Evolutionary conservation across 305 asterid genomes (phyloP).

Genomic region (Rubia occidens): DNA sequence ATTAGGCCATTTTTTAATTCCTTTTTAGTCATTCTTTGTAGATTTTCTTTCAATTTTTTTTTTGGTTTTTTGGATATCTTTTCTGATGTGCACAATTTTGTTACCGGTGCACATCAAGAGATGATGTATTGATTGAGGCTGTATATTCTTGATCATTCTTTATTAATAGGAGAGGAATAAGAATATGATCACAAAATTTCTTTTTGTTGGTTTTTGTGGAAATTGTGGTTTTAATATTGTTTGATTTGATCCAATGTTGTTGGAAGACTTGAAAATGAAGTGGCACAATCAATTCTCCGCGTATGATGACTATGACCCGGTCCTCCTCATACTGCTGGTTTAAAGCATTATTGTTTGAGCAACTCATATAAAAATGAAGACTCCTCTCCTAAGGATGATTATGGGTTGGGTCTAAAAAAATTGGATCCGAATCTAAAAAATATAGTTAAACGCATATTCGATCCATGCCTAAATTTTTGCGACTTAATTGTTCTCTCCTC

Average conservation of each 20-base stretch:
- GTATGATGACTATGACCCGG: constrained; percentile 14
- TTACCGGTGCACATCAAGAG: constrained; percentile 16
- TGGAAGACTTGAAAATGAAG: constrained; percentile 8
- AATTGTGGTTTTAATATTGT: background rate
- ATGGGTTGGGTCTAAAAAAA: too few relatives aligned
- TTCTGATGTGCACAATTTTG: constrained; percentile 22
- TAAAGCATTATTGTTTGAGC: background rate
- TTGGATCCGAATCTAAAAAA: too few relatives aligned
- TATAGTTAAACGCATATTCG: too few relatives aligned
- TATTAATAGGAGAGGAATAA: background rate
- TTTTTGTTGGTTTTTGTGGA: background rate
- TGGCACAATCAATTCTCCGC: constrained; percentile 16
- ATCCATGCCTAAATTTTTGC: too few relatives aligned
- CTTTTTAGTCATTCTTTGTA: constrained; percentile 17
- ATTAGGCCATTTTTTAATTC: constrained; percentile 30
- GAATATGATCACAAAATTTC: too few relatives aligned
- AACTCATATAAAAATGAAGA: too few relatives aligned
- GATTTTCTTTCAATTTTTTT: constrained; percentile 18
- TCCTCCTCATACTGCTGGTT: background rate
- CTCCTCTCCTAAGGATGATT: too few relatives aligned
- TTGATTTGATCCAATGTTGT: constrained; percentile 5
- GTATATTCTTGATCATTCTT: constrained; percentile 17
- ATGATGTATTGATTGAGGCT: constrained; percentile 4
- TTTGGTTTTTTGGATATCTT: constrained; percentile 14
- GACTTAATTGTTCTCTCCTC: too few relatives aligned